A percentile compares a stretch with the other conserved stretches of the same genome.
These are phyloP conservation scores for Volutella citrinella DNA, from an alignment of 2,329 filamentous ascomycete genomes.

Conservation along the genomic window DNA sequence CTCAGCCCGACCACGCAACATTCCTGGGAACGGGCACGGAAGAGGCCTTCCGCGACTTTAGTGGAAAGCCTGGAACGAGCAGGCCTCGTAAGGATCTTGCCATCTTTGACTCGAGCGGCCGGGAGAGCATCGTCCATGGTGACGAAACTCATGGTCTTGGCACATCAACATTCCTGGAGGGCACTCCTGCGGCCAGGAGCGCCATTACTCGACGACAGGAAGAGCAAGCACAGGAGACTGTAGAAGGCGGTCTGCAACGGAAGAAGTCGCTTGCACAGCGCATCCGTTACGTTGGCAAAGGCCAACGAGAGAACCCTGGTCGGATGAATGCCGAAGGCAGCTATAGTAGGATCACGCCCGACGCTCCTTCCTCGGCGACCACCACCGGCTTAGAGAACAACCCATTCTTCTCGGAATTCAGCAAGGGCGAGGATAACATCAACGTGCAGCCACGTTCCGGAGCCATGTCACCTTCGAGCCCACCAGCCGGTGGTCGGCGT, in stretches of 20 bases:
- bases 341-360: conserved; percentile 41
- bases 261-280: conserved; percentile 96
- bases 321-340: conserved; percentile 54
- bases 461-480: conserved; percentile 52
- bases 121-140: conserved; percentile 75
- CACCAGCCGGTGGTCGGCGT: conserved; percentile 41
- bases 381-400: conserved; percentile 48
- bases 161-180: conserved; percentile 93
- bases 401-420: conserved; percentile 82
- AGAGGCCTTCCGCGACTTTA: conserved; percentile 86
- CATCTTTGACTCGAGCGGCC: conserved; percentile 66
- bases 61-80: conserved; percentile 38
- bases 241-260: conserved; percentile 64
- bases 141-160: conserved; percentile 81
- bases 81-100: conserved; percentile 41
- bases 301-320: conserved; percentile 59
- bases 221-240: conserved; percentile 60
- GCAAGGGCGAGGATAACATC: conserved; percentile 51
- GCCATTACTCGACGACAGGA: conserved; percentile 75
- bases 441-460: conserved; percentile 40
- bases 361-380: conserved; percentile 31
- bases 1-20: conserved; percentile 77
- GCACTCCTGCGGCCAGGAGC: conserved; percentile 78
- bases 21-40: conserved; percentile 77
- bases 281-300: conserved; percentile 78